Evolutionary conservation across 2,329 filamentous ascomycete genomes (phyloP).

Genomic region (Cordyceps fumosorosea): DNA sequence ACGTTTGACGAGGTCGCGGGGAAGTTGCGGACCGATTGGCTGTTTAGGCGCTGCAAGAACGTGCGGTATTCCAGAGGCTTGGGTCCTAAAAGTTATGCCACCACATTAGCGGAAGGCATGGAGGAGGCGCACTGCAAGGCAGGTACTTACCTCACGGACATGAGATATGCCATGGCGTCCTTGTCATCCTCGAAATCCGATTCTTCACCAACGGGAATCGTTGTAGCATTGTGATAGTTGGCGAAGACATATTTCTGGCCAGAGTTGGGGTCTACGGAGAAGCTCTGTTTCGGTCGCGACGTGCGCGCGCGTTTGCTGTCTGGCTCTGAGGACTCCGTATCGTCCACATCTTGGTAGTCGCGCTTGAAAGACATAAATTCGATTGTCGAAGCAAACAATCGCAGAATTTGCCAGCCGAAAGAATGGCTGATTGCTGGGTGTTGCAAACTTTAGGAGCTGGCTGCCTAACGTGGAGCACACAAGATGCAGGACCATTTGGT

Average conservation of each 20-base stretch:
- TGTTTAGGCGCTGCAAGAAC: constrained; percentile 58
- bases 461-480: constrained; percentile 1
- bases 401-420: neutral
- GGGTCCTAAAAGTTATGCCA: constrained; percentile 46
- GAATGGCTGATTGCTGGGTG: neutral
- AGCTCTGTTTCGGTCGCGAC: constrained; percentile 35
- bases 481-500: too few relatives aligned
- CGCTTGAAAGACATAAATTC: constrained; percentile 30
- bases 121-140: neutral
- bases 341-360: constrained; percentile 25
- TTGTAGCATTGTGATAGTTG: constrained; percentile 45
- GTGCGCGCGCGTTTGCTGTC: constrained; percentile 22
- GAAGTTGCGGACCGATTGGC: constrained; percentile 46
- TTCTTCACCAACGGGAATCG: constrained; percentile 45
- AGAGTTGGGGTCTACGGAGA: constrained; percentile 55
- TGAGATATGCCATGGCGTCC: constrained; percentile 64
- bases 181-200: constrained; percentile 61
- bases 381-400: neutral
- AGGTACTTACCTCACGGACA: constrained; percentile 58
- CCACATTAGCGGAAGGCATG: neutral
- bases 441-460: neutral
- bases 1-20: constrained; percentile 28
- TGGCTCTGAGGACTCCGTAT: constrained; percentile 22
- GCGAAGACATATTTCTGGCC: constrained; percentile 69
- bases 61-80: constrained; percentile 68